Conservation (phyloP, 129 eudicot genomes). For the Centaurea solstitialis region DNA sequence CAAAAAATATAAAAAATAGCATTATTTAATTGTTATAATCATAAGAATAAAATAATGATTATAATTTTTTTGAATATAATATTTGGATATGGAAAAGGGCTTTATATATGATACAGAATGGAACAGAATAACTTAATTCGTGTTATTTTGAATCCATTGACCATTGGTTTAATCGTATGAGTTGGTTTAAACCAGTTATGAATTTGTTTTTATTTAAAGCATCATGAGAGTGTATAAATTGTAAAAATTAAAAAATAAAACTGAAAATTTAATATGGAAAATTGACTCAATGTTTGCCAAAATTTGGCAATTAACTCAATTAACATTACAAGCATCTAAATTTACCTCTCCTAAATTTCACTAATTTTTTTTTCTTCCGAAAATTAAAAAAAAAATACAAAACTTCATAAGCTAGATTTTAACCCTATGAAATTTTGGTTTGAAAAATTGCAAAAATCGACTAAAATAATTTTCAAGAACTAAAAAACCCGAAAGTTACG, state of each 20-base stretch:
- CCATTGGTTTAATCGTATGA: background rate
- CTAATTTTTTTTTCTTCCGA: slow-evolving; percentile 14
- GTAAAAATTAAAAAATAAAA: background rate
- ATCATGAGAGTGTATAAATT: background rate
- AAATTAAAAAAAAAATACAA: slow-evolving; percentile 29
- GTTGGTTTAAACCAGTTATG: too few species aligned
- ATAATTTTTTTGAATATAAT: background rate
- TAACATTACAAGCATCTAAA: slow-evolving; percentile 37
- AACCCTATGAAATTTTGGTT: slow-evolving; percentile 29
- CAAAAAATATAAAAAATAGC: background rate
- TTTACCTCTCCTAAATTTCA: slow-evolving; percentile 18
- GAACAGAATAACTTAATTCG: background rate
- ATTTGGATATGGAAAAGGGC: background rate
- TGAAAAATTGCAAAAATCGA: slow-evolving; percentile 13
- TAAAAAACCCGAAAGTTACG: slow-evolving; percentile 2
- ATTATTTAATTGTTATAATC: background rate
- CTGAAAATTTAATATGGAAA: slow-evolving; percentile 7
- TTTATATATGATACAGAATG: background rate
- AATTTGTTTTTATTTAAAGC: too few species aligned
- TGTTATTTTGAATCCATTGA: background rate
- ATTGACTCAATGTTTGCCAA: slow-evolving; percentile 40
- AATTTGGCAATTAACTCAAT: slow-evolving; percentile 30
- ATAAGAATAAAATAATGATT: background rate
- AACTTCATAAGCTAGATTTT: slow-evolving; percentile 36
- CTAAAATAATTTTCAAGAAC: slow-evolving; percentile 22